These are phyloP conservation scores for Adiantum capillusveneris DNA, from an alignment of 75 land plant species.

Conservation along the genomic window DNA sequence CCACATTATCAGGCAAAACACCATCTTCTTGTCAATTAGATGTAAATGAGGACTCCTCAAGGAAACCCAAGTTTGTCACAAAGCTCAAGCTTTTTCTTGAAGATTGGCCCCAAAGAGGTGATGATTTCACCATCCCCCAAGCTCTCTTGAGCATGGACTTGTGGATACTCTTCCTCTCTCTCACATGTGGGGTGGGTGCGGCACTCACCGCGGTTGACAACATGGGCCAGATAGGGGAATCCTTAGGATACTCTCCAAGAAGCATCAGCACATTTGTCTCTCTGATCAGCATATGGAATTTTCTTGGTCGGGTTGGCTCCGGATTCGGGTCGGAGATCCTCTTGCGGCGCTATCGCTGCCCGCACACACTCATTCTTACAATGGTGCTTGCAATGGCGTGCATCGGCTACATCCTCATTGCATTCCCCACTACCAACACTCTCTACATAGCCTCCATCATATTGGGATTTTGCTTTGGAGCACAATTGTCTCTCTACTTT, in stretches of 20 bases:
- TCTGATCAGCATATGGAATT: no score
- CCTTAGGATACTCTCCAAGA: slow-evolving; percentile 14
- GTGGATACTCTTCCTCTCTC: slow-evolving; percentile 12
- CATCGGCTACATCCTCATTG: slow-evolving; percentile 34
- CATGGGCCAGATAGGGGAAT: slow-evolving; percentile 28
- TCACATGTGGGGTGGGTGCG: slow-evolving; percentile 3
- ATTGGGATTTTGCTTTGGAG: slow-evolving; percentile 47
- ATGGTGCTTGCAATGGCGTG: slow-evolving; percentile 10
- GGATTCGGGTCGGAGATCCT: slow-evolving; percentile 26
- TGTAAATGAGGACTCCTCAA: not conserved
- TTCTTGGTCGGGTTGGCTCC: slow-evolving; percentile 23
- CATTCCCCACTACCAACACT: slow-evolving; percentile 26
- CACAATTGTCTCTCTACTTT: slow-evolving; percentile 33
- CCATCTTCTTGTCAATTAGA: not conserved
- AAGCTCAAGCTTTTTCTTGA: not conserved
- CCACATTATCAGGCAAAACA: not conserved
- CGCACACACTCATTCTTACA: slow-evolving; percentile 15
- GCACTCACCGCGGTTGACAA: slow-evolving; percentile 20
- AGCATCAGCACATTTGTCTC: slow-evolving; percentile 24
- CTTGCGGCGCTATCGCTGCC: slow-evolving; percentile 19
- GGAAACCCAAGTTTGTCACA: not conserved
- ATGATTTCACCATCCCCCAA: slow-evolving; percentile 46
- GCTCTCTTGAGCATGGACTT: slow-evolving; percentile 47
- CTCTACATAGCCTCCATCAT: slow-evolving; percentile 44
- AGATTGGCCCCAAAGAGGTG: slow-evolving; percentile 27